phyloP scores from a whole-genome alignment of 352 stramenopile genomes.

The Phytophthora brassicae region DNA sequence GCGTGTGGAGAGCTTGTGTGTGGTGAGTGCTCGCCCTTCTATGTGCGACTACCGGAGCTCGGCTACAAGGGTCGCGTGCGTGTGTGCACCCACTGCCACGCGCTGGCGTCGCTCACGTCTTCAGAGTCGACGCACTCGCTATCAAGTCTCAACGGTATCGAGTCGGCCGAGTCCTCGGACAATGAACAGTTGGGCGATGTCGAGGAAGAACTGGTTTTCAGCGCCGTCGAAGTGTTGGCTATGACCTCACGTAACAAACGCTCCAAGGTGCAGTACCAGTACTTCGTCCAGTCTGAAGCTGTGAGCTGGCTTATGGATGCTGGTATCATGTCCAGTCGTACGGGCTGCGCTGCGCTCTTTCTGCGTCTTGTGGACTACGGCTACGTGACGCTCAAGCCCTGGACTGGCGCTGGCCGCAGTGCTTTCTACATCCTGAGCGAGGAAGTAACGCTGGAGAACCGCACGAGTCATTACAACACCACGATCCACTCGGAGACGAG shows the following conservation, averaged over 20 bases:
- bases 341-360: constrained; percentile 55
- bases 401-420: constrained; percentile 44
- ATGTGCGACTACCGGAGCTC: constrained; percentile 52
- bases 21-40: constrained; percentile 68
- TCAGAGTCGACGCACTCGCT: constrained; percentile 36
- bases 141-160: constrained; percentile 24
- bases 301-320: constrained; percentile 83
- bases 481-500: constrained; percentile 74
- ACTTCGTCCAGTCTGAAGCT: constrained; percentile 84
- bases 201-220: constrained; percentile 60
- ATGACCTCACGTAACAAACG: constrained; percentile 66
- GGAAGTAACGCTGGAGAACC: constrained; percentile 52
- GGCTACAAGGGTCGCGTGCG: constrained; percentile 73
- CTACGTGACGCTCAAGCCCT: constrained; percentile 72
- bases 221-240: constrained; percentile 68
- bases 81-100: constrained; percentile 73
- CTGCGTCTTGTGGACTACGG: constrained; percentile 63
- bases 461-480: constrained; percentile 64
- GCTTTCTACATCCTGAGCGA: constrained; percentile 78
- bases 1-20: constrained; percentile 80
- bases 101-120: constrained; percentile 28
- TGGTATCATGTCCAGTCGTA: constrained; percentile 61
- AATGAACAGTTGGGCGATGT: constrained; percentile 60
- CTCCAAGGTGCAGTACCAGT: constrained; percentile 78
- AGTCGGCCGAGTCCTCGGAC: constrained; percentile 46